Base-by-base conservation (phyloP, 495 filamentous ascomycete genomes). In the Bombardia bombarda region DNA sequence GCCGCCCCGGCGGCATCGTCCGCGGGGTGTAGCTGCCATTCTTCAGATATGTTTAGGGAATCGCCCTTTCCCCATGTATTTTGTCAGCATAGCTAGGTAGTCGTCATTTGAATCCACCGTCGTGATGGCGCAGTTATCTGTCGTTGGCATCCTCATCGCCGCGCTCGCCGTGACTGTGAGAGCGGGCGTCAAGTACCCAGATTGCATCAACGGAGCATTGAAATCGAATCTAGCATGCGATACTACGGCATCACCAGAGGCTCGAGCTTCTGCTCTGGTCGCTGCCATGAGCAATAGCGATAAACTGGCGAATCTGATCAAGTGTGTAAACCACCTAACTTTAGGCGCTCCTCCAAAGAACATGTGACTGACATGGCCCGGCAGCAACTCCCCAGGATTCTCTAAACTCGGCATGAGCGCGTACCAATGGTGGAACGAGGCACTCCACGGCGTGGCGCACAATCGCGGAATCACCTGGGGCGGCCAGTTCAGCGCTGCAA, bases 381-480 rank as follows among this genome's bases (percentile, higher is more conserved):
- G 14, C 18, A 60, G 62, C 40, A 55, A 53, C 21, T 63, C 62
- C 39, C 50, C 48, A 6, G 70, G 71, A 0, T 56, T 50, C 17
- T 43, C 53, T 18, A 51, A 66, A 22, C 48, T 75, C 3, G 71
- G 70, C 3, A 46, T 75, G 0, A 56, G 58, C 0, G 40, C 57
- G 4, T 74, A 76, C 46, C 55, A 68, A 32, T 73, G 69, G 69
- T 74, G 71, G 71, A n/a, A n/a, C n/a, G n/a, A 76, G 49, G 70
- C 66, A 6, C 56, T 72, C 0, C 70, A 74, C 38, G 70, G 70
- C 3, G 63, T 75, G 4, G 34, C 34, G 9, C 18, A 20, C 17
- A 21, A 20, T 12, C 34, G 62, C 53, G 7, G 48, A 32, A 9
- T 61, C 57, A 22, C 55, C 56, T 3, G 65, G 63, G 36, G 28